Percentiles rank a stretch among this genome's conserved stretches.
phyloP scores from a whole-genome alignment of 305 asterid genomes.

The Solanum hybrid region DNA sequence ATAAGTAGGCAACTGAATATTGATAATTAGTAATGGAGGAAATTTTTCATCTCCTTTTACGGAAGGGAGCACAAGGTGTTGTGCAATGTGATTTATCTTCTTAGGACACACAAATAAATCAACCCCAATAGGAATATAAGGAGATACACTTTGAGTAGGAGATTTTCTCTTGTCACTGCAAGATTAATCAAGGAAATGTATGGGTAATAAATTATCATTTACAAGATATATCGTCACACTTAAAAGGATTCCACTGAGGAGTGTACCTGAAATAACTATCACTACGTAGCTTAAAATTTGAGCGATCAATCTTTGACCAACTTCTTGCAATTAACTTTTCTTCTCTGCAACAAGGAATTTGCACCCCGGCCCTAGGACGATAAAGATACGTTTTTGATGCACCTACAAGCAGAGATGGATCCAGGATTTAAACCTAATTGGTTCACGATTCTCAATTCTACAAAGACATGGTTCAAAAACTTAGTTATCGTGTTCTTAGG shows the following conservation, averaged over 20 bases:
- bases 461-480: not conserved
- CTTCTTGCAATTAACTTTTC: conserved; percentile 42
- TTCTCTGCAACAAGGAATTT: conserved; percentile 16
- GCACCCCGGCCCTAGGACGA: conserved; percentile 14
- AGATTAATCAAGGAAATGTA: conserved; percentile 8
- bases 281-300: conserved; percentile 56
- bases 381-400: conserved; percentile 11
- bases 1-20: conserved; percentile 93
- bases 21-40: conserved; percentile 71
- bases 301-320: conserved; percentile 46
- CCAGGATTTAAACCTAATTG: not conserved
- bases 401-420: conserved; percentile 5
- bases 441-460: not conserved
- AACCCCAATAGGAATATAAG: conserved; percentile 84
- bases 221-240: not conserved
- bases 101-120: conserved; percentile 64
- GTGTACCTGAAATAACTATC: conserved; percentile 41
- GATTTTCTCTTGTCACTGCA: conserved; percentile 83
- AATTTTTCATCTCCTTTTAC: conserved; percentile 42
- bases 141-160: conserved; percentile 57
- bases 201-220: not conserved
- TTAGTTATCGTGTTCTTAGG: not conserved
- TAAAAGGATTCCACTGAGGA: not conserved
- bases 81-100: conserved; percentile 82
- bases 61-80: conserved; percentile 76